Evolutionary conservation across 139 green algal species (phyloP).

Genomic region (Axilococcus clingmanii): DNA sequence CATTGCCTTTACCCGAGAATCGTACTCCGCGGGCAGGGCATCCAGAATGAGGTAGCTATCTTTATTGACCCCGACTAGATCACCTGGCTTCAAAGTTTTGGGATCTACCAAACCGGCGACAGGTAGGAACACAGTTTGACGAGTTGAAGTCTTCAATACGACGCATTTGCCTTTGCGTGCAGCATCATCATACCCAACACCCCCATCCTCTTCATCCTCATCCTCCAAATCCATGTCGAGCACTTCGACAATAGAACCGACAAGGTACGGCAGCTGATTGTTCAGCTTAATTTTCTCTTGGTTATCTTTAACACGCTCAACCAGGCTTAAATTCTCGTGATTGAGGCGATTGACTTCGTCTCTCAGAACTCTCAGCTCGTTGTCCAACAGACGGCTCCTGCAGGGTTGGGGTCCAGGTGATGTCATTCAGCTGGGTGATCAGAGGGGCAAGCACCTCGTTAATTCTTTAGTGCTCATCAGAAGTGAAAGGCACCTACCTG

Average conservation of each 20-base stretch:
- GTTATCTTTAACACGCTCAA: conserved; percentile 84
- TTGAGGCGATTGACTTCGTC: conserved; percentile 82
- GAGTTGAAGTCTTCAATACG: conserved; percentile 95
- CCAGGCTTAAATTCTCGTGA: conserved; percentile 67
- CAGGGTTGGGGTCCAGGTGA: no score
- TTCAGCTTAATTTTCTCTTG: conserved; percentile 98
- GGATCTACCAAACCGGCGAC: conserved; percentile 95
- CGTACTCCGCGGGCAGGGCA: conserved; percentile 95
- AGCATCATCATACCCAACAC: conserved; percentile 73
- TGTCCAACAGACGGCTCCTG: conserved; percentile 83
- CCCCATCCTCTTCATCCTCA: conserved; percentile 68
- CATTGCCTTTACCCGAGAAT: conserved; percentile 71
- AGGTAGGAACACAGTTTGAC: conserved; percentile 97
- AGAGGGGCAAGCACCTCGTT: no score
- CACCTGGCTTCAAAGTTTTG: conserved; percentile 67
- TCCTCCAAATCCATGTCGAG: conserved; percentile 88
- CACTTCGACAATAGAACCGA: conserved; percentile 95
- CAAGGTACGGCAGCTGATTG: conserved; percentile 98
- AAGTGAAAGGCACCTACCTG: no score
- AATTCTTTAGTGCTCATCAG: no score
- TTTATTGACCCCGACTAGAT: conserved; percentile 99
- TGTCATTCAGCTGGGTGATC: no score
- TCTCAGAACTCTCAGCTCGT: conserved; percentile 93
- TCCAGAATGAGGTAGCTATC: conserved; percentile 98
- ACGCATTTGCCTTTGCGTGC: conserved; percentile 68